phyloP scores from a whole-genome alignment of 176 grass and related monocot species.

The Microstegium vimineum region DNA sequence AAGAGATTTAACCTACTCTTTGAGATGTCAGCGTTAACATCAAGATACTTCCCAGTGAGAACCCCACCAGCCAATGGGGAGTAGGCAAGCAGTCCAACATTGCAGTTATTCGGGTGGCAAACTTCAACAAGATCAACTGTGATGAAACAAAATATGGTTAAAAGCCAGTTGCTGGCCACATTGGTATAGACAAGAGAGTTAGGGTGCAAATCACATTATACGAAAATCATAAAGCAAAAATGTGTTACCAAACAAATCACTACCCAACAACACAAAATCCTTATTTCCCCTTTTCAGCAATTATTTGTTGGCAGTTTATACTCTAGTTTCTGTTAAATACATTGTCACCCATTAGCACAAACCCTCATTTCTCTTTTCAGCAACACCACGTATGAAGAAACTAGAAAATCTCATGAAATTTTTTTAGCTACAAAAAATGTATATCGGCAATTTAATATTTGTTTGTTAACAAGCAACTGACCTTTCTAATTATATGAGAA shows the following conservation, averaged over 20 bases:
- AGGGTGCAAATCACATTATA: background rate
- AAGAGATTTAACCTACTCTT: slow-evolving; percentile 80
- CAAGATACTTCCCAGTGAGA: slow-evolving; percentile 85
- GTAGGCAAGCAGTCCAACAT: slow-evolving; percentile 82
- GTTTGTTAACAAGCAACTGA: background rate
- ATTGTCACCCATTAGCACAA: background rate
- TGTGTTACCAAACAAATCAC: background rate
- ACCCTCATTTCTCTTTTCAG: background rate
- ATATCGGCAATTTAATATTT: background rate
- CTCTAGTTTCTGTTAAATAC: background rate
- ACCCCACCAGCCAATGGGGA: slow-evolving; percentile 80
- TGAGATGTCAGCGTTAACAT: slow-evolving; percentile 26
- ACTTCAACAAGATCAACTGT: slow-evolving; percentile 93
- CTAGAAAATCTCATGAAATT: background rate
- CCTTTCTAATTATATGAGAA: background rate
- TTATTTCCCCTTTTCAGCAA: background rate
- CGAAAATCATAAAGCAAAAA: background rate
- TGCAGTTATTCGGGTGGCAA: slow-evolving; percentile 86
- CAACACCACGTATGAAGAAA: background rate
- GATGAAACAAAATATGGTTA: background rate
- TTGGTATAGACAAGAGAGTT: background rate
- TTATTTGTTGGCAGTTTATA: background rate
- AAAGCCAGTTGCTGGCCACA: background rate
- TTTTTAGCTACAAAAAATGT: background rate
- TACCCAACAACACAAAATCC: background rate